Percentiles rank a stretch among this genome's conserved stretches.
Evolutionary conservation across 257 asterid genomes (phyloP).

Genomic region (Haberlea rhodopensis): DNA sequence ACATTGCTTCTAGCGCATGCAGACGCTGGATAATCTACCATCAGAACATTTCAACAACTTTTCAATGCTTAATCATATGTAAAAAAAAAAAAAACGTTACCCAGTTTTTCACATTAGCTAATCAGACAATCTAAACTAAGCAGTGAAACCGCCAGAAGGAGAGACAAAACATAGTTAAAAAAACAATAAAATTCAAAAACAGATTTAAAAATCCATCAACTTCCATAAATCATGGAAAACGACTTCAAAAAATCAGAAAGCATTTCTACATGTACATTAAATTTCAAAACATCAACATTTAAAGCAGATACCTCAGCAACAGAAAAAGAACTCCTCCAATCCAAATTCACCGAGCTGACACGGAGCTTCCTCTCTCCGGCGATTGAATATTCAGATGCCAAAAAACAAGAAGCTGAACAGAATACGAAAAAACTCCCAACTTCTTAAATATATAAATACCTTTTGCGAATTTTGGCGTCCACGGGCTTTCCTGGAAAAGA

Average conservation of each 20-base stretch:
- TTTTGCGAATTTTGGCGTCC: slow-evolving; percentile 37
- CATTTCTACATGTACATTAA: background rate
- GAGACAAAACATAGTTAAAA: too few species aligned
- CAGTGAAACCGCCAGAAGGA: too few species aligned
- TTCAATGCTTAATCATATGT: too few species aligned
- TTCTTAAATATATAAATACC: slow-evolving; percentile 19
- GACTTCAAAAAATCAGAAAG: background rate
- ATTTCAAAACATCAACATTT: background rate
- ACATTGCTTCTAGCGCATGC: too few species aligned
- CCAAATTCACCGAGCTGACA: background rate
- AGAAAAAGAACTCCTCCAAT: background rate
- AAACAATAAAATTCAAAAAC: background rate
- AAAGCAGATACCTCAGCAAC: slow-evolving; percentile 22
- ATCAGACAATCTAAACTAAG: background rate
- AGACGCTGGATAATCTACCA: too few species aligned
- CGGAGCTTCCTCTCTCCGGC: slow-evolving; percentile 9
- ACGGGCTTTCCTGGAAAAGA: slow-evolving; percentile 28
- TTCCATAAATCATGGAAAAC: background rate
- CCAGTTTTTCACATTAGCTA: background rate
- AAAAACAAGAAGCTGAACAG: slow-evolving; percentile 18
- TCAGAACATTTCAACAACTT: background rate
- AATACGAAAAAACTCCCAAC: slow-evolving; percentile 8
- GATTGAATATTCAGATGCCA: slow-evolving; percentile 25
- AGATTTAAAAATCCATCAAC: background rate
- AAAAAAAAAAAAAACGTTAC: too few species aligned